phyloP scores from a whole-genome alignment of 164 flowering plant genomes.

The Tetrastigma voinierianum region DNA sequence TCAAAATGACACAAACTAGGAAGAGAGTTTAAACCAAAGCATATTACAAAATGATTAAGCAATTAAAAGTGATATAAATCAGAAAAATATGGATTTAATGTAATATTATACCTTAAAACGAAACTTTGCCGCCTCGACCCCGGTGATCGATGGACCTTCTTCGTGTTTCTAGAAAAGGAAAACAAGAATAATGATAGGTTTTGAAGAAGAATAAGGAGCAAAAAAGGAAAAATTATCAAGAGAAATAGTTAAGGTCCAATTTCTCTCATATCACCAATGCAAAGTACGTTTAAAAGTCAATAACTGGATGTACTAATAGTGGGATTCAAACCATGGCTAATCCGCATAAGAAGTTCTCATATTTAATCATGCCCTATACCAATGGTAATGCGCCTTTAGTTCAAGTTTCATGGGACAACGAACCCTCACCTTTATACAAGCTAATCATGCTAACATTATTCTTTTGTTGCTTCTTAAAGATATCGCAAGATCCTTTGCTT shows the following conservation, averaged over 20 bases:
- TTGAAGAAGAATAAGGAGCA: not conserved
- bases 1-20: too few relatives aligned
- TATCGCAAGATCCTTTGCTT: constrained; percentile 93
- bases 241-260: not conserved
- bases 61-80: not conserved
- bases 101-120: constrained; percentile 71
- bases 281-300: too few relatives aligned
- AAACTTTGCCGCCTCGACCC: constrained; percentile 82
- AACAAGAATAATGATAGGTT: not conserved
- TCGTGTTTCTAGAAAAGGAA: constrained; percentile 74
- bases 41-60: constrained; percentile 6
- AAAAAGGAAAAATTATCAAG: not conserved
- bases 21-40: not conserved
- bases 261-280: too few relatives aligned
- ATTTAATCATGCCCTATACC: too few relatives aligned
- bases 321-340: too few relatives aligned
- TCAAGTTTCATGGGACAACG: not conserved
- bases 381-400: too few relatives aligned
- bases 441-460: constrained; percentile 79
- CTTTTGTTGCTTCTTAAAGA: constrained; percentile 90
- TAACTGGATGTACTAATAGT: too few relatives aligned
- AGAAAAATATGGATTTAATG: not conserved
- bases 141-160: constrained; percentile 90
- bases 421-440: constrained; percentile 72
- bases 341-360: too few relatives aligned